Percentiles rank a stretch among this genome's conserved stretches.
These are phyloP conservation scores for Trichomonas vaginalis DNA, from an alignment of 208 protist species.

Conservation along the genomic window DNA sequence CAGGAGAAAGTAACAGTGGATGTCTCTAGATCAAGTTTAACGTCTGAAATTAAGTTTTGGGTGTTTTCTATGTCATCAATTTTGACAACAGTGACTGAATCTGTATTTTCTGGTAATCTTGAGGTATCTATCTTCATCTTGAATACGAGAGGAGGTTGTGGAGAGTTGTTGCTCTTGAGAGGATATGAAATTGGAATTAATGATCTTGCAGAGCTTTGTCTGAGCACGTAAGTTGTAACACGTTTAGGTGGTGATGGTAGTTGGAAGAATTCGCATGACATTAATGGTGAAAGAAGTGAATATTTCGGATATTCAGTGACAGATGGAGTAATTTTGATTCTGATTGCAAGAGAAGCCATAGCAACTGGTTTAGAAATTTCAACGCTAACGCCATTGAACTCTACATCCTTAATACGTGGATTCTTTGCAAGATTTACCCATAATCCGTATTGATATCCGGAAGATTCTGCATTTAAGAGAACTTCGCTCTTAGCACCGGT, in stretches of 20 bases:
- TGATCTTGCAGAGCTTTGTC: neutral
- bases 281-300: neutral
- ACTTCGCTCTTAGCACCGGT: neutral
- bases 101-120: neutral
- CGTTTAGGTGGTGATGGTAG: neutral
- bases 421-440: conserved; percentile 10
- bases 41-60: neutral
- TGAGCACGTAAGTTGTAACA: neutral
- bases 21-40: neutral
- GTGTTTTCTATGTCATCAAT: neutral
- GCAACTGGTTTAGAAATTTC: neutral
- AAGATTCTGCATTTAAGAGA: neutral
- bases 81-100: neutral
- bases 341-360: neutral
- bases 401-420: neutral
- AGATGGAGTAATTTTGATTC: neutral
- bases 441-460: neutral
- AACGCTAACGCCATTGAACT: neutral
- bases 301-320: neutral
- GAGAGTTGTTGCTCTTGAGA: neutral
- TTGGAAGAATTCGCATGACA: conserved; percentile 12
- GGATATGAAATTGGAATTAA: neutral
- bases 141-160: neutral
- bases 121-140: neutral
- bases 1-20: neutral